phyloP scores from a whole-genome alignment of 1,284 basidiomycete species.

The Moesziomyces parantarcticus region DNA sequence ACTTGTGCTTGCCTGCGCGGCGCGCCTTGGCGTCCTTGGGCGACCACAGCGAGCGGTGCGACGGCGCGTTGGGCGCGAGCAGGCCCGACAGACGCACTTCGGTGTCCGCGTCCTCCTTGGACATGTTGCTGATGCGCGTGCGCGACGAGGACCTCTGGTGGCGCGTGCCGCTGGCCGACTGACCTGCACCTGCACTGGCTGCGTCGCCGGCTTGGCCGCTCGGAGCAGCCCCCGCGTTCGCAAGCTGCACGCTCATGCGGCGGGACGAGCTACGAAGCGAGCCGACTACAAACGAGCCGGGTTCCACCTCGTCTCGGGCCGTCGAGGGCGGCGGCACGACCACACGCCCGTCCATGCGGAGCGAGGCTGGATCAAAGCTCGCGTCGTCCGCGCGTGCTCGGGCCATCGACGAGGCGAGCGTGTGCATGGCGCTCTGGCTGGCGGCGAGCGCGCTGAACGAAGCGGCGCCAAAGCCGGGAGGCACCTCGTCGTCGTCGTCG shows the following conservation, averaged over 20 bases:
- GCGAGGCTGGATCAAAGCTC: conserved; percentile 57
- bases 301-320: conserved; percentile 23
- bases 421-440: conserved; percentile 44
- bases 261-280: conserved; percentile 38
- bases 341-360: conserved; percentile 53
- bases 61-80: conserved; percentile 60
- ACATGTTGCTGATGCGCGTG: conserved; percentile 46
- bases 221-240: conserved; percentile 6
- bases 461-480: conserved; percentile 49
- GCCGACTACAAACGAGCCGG: conserved; percentile 39
- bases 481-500: conserved; percentile 41
- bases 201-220: conserved; percentile 16
- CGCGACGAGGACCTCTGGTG: conserved; percentile 42
- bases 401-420: conserved; percentile 35
- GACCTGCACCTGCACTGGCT: not conserved
- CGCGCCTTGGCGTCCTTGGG: conserved; percentile 38
- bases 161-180: conserved; percentile 5
- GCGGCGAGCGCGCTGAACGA: conserved; percentile 54
- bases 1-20: conserved; percentile 43
- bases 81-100: conserved; percentile 54
- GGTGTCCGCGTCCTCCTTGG: conserved; percentile 46
- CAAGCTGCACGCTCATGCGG: conserved; percentile 43
- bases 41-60: conserved; percentile 57
- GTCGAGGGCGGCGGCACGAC: conserved; percentile 26
- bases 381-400: conserved; percentile 36